Base-by-base conservation (phyloP, 768 basidiomycete species). In the Trametes cingulata region DNA sequence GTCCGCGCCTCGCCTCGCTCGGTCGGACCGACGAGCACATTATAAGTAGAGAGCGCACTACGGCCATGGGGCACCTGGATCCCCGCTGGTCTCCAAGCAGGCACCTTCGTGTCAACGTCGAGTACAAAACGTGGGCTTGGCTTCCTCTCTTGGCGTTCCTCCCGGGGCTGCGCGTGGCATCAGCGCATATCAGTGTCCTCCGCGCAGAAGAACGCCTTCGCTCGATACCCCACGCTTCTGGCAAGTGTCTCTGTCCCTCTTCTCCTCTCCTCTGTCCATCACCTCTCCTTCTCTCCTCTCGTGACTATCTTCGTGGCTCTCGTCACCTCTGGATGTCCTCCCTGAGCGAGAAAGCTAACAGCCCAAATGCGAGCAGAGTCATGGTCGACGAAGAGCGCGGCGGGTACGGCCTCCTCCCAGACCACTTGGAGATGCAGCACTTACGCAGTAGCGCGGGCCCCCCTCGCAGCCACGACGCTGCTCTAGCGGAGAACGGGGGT, bases 331-430 rank as follows among this genome's bases (percentile, higher is more conserved):
- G 40, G 12, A 61, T 61, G 60, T 42, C 45, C 27, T 48, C 37
- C 27, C 19, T 39, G 9, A 36, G n/a, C 41, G 60, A 55, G 24
- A 61, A 55, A 35, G 48, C 48, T 61, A 19, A 61, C 48, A 49
- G 43, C 8, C 13, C 35, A 6, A 40, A 40, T 25, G 22, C 48
- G 29, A 52, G 33, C 51, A 62, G 52, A 58, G 61, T 62, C 56
- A 54, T 62, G 56, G 40, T 39, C 36, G 61, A 62, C 56, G 51
- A 53, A 33, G 61, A 57, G 45, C 61, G 61, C 61, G 29, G 29
- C 29, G 61, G 61, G 61, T 62, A 58, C 49, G 61, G 51, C 9
- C 46, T 60, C 20, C 51, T 61, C n/a, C 37, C 41, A 3, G 53
- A 50, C 53, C 19, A 39, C n/a, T 40, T 57, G 49, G 54, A 56